These are phyloP conservation scores for Solidago caesia DNA, from an alignment of 129 eudicot species.

Conservation along the genomic window DNA sequence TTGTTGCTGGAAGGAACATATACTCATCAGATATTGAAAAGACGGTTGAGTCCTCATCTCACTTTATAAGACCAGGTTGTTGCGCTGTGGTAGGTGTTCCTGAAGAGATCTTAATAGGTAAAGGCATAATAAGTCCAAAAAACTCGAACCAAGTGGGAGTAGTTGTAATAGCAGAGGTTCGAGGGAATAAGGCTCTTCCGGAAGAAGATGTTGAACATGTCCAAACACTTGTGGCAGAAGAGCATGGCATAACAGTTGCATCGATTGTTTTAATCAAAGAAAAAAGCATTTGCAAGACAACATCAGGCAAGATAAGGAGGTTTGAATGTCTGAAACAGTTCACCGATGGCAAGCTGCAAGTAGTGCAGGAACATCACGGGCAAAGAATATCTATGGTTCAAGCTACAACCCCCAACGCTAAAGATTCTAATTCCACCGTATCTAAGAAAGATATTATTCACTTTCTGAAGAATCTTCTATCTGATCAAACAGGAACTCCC, in stretches of 20 bases:
- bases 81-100: constrained; percentile 52
- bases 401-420: constrained; percentile 8
- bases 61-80: constrained; percentile 45
- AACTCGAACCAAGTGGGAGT: constrained; percentile 42
- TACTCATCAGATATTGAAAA: constrained; percentile 51
- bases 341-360: constrained; percentile 34
- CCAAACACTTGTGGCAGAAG: constrained; percentile 36
- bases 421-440: constrained; percentile 9
- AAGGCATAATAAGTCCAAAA: constrained; percentile 31
- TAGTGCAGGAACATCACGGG: constrained; percentile 10
- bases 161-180: constrained; percentile 48
- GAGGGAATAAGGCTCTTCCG: constrained; percentile 24
- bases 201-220: constrained; percentile 29
- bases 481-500: constrained; percentile 41
- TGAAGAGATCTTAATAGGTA: constrained; percentile 33
- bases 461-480: constrained; percentile 38
- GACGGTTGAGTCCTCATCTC: constrained; percentile 47
- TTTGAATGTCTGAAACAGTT: constrained; percentile 44
- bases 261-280: constrained; percentile 37
- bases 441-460: constrained; percentile 39
- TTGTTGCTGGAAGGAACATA: constrained; percentile 47
- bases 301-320: constrained; percentile 50
- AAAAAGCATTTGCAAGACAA: constrained; percentile 44
- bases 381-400: constrained; percentile 9
- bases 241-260: constrained; percentile 45